A percentile compares a stretch with the other conserved stretches of the same genome.
Evolutionary conservation across 2,329 filamentous ascomycete genomes (phyloP).

Genomic region (Colletotrichum sp.): DNA sequence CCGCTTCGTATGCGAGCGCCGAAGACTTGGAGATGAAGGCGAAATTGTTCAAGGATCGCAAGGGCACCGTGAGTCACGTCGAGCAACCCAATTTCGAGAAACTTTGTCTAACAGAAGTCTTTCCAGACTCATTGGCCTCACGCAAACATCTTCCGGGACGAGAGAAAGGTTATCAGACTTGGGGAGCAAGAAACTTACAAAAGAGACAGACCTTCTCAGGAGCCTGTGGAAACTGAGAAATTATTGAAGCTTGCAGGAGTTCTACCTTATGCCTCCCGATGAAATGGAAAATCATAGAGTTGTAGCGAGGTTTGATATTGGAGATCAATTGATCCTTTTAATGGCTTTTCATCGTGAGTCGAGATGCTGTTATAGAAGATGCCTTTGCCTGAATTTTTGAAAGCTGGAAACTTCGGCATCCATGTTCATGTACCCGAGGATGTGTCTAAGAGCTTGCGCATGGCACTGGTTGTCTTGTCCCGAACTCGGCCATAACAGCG

Average conservation of each 20-base stretch:
- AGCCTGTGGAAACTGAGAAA: background rate
- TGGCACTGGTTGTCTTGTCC: background rate
- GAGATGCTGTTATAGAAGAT: fast-evolving
- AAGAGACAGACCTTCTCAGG: background rate
- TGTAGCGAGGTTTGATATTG: background rate
- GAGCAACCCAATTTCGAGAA: background rate
- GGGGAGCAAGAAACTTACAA: background rate
- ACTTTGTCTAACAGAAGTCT: fast-evolving
- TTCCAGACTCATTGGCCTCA: background rate
- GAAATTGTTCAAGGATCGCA: background rate
- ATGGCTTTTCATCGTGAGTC: background rate
- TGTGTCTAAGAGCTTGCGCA: background rate
- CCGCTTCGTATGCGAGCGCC: background rate
- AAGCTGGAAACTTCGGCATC: background rate
- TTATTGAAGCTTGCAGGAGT: background rate
- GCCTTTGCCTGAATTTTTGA: fast-evolving
- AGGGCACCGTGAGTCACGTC: background rate
- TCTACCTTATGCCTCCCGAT: background rate
- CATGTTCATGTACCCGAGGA: background rate
- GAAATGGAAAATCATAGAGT: fast-evolving
- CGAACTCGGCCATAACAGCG: fast-evolving
- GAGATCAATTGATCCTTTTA: background rate
- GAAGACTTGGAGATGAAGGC: background rate
- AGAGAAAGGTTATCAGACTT: background rate
- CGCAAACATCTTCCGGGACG: background rate